phyloP scores from a whole-genome alignment of 192 early-diverging fungal genomes.

The Jimgerdemannia flammicorona region DNA sequence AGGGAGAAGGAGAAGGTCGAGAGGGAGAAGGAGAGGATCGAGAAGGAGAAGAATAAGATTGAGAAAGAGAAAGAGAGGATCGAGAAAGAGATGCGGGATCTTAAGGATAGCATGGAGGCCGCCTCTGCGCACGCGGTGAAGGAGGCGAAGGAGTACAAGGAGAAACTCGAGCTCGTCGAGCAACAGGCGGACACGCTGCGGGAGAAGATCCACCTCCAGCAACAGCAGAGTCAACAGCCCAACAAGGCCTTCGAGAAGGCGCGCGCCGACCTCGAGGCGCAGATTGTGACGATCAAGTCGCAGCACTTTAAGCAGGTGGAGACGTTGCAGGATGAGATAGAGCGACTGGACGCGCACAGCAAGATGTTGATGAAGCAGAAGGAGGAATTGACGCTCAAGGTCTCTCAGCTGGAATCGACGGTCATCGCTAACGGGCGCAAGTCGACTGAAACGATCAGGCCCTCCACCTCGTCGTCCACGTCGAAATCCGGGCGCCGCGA shows the following conservation, averaged over 20 bases:
- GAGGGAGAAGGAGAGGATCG: slow-evolving; percentile 11
- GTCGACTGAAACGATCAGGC: slow-evolving; percentile 1
- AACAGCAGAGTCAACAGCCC: neutral
- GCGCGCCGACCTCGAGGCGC: neutral
- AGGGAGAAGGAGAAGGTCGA: slow-evolving; percentile 17
- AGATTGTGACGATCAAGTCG: neutral
- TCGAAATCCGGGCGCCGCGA: slow-evolving; percentile 3
- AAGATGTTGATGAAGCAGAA: slow-evolving; percentile 31
- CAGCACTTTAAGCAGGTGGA: slow-evolving; percentile 15
- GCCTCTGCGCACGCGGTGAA: neutral
- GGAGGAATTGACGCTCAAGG: slow-evolving; percentile 12
- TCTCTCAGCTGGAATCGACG: slow-evolving; percentile 2
- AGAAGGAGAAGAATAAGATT: slow-evolving; percentile 17
- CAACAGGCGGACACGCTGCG: neutral
- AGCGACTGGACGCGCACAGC: slow-evolving; percentile 39
- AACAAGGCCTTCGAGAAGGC: neutral
- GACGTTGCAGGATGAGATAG: slow-evolving; percentile 38
- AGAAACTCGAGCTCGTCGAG: slow-evolving; percentile 22
- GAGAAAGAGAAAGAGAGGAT: slow-evolving; percentile 15
- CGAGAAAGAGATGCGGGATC: neutral
- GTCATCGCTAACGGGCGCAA: slow-evolving; percentile 4
- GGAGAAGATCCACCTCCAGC: neutral
- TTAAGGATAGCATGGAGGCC: neutral
- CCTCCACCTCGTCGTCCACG: slow-evolving; percentile 1
- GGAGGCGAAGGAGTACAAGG: slow-evolving; percentile 20